A percentile compares a stretch with the other conserved stretches of the same genome.
Evolutionary conservation across 2,329 filamentous ascomycete species (phyloP).

Genomic region (Botrytis hyacinthi): DNA sequence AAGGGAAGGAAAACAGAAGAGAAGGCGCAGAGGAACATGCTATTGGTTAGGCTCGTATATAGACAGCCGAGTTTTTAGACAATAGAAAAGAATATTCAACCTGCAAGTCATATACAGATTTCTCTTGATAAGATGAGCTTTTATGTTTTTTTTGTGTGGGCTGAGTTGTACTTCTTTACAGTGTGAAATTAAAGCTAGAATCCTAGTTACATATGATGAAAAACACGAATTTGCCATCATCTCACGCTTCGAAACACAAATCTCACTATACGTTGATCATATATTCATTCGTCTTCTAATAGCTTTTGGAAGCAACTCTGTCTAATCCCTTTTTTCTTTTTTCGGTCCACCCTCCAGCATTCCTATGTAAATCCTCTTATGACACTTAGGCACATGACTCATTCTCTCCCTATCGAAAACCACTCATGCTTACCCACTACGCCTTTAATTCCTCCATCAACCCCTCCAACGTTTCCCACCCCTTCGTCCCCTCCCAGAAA

Average conservation of each 20-base stretch:
- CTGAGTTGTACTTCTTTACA: neutral
- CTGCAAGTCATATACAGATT: too few species aligned
- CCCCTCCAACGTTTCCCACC: slow-evolving; percentile 61
- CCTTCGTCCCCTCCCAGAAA: slow-evolving; percentile 74
- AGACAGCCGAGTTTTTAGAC: neutral
- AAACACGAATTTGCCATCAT: neutral
- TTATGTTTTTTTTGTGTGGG: neutral
- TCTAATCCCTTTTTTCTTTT: neutral
- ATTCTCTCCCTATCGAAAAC: neutral
- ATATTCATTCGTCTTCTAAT: neutral
- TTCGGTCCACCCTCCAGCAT: neutral
- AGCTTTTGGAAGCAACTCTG: neutral
- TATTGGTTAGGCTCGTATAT: neutral
- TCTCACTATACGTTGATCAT: neutral
- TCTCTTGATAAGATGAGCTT: neutral
- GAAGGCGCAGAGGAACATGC: slow-evolving; percentile 24
- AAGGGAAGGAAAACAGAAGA: slow-evolving; percentile 21
- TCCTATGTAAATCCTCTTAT: neutral
- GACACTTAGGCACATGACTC: neutral
- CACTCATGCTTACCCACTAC: neutral
- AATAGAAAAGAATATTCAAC: too few species aligned
- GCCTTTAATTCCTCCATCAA: slow-evolving; percentile 53
- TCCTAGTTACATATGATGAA: neutral
- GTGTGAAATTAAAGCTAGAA: neutral
- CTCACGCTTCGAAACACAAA: neutral